phyloP scores from a whole-genome alignment of 2,329 filamentous ascomycete species.

The Aspergillus amoenus region DNA sequence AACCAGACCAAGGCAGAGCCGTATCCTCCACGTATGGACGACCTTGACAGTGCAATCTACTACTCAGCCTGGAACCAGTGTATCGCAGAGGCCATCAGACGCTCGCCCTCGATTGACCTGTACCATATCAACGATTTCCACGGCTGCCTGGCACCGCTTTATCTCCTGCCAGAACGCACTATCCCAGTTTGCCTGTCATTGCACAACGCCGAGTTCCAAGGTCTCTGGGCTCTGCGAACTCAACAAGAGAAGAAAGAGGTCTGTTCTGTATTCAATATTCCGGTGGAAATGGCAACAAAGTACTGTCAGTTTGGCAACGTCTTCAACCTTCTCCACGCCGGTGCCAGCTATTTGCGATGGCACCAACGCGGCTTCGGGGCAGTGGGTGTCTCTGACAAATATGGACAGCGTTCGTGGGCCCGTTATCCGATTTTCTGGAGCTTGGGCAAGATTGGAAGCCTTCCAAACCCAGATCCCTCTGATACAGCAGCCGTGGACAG shows the following conservation, averaged over 20 bases:
- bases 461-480: slow-evolving; percentile 66
- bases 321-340: slow-evolving; percentile 68
- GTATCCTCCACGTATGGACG: slow-evolving; percentile 69
- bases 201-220: slow-evolving; percentile 70
- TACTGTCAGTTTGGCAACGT: slow-evolving; percentile 69
- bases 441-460: slow-evolving; percentile 59
- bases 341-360: slow-evolving; percentile 63
- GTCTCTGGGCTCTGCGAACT: slow-evolving; percentile 66
- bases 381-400: slow-evolving; percentile 68
- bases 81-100: slow-evolving; percentile 62
- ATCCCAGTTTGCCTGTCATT: slow-evolving; percentile 64
- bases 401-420: slow-evolving; percentile 66
- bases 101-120: slow-evolving; percentile 60
- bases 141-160: slow-evolving; percentile 62
- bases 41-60: slow-evolving; percentile 66
- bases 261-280: slow-evolving; percentile 64
- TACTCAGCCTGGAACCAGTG: slow-evolving; percentile 72
- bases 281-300: slow-evolving; percentile 54
- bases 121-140: slow-evolving; percentile 69
- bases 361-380: slow-evolving; percentile 68
- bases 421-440: slow-evolving; percentile 71
- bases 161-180: slow-evolving; percentile 60
- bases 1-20: slow-evolving; percentile 63
- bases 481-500: slow-evolving; percentile 49
- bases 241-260: slow-evolving; percentile 62